Base-by-base conservation (phyloP, 1,139 yeast species). In the Kluyveromyces sp. region DNA sequence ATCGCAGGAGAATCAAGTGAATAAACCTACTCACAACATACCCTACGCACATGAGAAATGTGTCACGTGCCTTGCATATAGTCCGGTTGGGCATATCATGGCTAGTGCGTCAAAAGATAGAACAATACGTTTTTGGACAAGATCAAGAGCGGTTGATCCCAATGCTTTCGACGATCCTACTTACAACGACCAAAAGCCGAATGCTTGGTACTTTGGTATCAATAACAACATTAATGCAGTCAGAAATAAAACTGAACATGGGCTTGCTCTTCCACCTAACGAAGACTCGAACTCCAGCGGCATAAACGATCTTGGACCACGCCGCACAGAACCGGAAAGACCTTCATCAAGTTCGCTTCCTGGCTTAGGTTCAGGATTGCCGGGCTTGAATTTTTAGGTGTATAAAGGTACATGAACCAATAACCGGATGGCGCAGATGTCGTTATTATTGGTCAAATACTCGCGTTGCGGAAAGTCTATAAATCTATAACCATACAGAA, bases 31-130 rank as follows among this genome's bases (percentile, higher is more conserved):
- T 22, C 89, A 82, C 59, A 70, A 70, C 28, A 83, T 92, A 36
- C 96, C 96, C 1, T 82, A 76, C 64, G 98, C 97, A 0, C 98
- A 92, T 61, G 96, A 89, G 58, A 84, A 85, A 66, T 94, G 96
- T 3, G 80, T 92, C 41, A 88, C 92, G 66, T 78, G 95, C 2
- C 65, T 92, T 49, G 94, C 89, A 53, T 92, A 88, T 59, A 96
- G 89, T 65, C 97, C 97, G 3, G 70, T 86, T 56, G 98, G 98
- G 2, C 97, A 92, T 64, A 70, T 89, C 44, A 70, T 92, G 39
- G 83, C 94, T 48, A 80, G 96, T 13, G 97, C 96, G 0, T 92
- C 96, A 22, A 88, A 94, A 47, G 98, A 92, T 64, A 77, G 94
- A 59, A 80, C 94, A 11, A 87, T 95, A n/a, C 69, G 96, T 49